phyloP scores from a whole-genome alignment of 139 green algal species.

The Chlamydomonas incerta region DNA sequence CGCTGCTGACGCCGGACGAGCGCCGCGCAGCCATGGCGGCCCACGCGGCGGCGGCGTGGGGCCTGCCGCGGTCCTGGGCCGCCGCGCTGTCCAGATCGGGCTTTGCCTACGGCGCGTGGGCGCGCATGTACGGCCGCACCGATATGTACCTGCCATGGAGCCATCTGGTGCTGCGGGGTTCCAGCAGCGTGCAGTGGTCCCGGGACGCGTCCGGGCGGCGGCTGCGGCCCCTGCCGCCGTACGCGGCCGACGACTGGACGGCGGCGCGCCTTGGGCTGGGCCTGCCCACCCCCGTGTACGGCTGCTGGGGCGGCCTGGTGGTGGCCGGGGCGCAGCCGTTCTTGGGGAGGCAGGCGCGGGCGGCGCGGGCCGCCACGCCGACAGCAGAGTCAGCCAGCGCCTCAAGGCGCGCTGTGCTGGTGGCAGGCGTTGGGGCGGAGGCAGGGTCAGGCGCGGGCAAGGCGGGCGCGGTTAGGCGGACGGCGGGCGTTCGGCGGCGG shows the following conservation, averaged over 20 bases:
- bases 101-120: neutral
- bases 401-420: neutral
- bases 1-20: neutral
- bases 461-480: no score
- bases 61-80: neutral
- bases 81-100: neutral
- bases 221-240: constrained; percentile 28
- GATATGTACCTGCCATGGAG: constrained; percentile 53
- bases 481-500: neutral
- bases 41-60: neutral
- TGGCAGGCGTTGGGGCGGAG: neutral
- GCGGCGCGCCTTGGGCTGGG: constrained; percentile 48
- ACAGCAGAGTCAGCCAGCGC: neutral
- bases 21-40: neutral
- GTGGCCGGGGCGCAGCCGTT: constrained; percentile 63
- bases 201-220: constrained; percentile 47
- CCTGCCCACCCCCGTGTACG: constrained; percentile 61
- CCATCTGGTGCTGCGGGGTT: constrained; percentile 8
- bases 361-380: neutral
- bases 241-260: neutral
- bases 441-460: neutral
- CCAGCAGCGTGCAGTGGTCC: neutral
- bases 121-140: constrained; percentile 52
- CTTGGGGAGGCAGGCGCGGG: neutral
- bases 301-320: constrained; percentile 79